Evolutionary conservation across 108 stramenopile genomes (phyloP), one percentile per base, ranked within the genome.

Genomic region (Cyclotella choctawhatcheeana): DNA sequence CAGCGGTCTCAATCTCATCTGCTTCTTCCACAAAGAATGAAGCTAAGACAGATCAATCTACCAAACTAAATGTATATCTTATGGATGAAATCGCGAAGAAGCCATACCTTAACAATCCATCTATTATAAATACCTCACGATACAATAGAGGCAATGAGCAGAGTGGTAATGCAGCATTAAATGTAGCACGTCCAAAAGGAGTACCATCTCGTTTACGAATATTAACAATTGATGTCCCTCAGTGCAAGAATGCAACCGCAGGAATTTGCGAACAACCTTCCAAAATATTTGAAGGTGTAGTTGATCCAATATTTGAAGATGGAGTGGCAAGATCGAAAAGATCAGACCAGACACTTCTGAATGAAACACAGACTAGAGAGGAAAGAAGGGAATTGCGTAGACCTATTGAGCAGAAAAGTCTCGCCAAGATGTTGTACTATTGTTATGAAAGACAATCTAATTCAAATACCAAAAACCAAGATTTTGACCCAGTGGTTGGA

Each of bases 11-110:
- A n/a, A n/a, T n/a, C n/a, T n/a, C n/a, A n/a, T n/a, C n/a, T n/a
- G n/a, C n/a, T n/a, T 31, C 27, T 31, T 7, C 27, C 12, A 16
- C 63, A 17, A 64, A 31, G 63, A 64, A 64, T 50, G 63, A 50
- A 17, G 29, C 44, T 14, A 30, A n/a, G 5, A 32, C 31, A 7
- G 50, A 51, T 24, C 29, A 32, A 3, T 8, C 20, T 44, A 31
- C 26, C 0, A 67, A 67, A 35, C 21, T 78, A 21, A 86, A 88
- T 55, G 77, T 78, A 22, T 64, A 87, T 69, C 67, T 91, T 31
- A 91, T 88, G 86, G 90, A 88, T 74, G 71, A 71, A 25, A 87
- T 91, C n/a, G 86, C 86, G 18, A 71, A 76, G 34, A 88, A 88
- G 64, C 45, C 81, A 5, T 91, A 91, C 52, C 66, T 82, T 29